Evolutionary conservation across 208 protist genomes (phyloP).

Genomic region (Crithidia fasciculata): DNA sequence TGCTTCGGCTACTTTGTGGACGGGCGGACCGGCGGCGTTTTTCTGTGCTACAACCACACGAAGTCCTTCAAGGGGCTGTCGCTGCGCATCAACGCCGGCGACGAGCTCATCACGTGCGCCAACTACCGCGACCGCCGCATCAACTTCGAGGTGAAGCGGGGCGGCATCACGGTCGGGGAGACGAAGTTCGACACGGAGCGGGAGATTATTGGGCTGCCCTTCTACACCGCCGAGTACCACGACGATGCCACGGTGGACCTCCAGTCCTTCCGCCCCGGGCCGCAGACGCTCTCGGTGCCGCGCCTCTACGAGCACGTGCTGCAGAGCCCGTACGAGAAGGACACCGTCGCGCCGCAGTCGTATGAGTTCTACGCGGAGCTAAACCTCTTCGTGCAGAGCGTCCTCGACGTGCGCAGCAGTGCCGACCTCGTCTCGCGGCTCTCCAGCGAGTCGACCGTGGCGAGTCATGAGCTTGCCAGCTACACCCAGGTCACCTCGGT

Average conservation of each 20-base stretch:
- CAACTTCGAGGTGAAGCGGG: slow-evolving; percentile 60
- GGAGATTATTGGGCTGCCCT: slow-evolving; percentile 62
- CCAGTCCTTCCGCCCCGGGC: slow-evolving; percentile 40
- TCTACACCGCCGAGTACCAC: slow-evolving; percentile 61
- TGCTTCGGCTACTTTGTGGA: slow-evolving; percentile 84
- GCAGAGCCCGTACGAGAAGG: slow-evolving; percentile 34
- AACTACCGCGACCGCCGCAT: slow-evolving; percentile 68
- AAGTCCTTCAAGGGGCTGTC: slow-evolving; percentile 29
- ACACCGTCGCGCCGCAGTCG: slow-evolving; percentile 34
- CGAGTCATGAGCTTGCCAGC: slow-evolving; percentile 69
- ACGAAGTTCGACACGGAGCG: slow-evolving; percentile 62
- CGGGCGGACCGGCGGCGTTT: slow-evolving; percentile 62
- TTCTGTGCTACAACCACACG: slow-evolving; percentile 55
- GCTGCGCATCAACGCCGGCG: slow-evolving; percentile 63
- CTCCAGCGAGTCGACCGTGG: slow-evolving; percentile 31
- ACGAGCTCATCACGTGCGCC: slow-evolving; percentile 66
- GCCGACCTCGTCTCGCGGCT: slow-evolving; percentile 23
- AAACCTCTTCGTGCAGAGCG: slow-evolving; percentile 67
- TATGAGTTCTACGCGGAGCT: slow-evolving; percentile 89
- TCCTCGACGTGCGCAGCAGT: slow-evolving; percentile 30
- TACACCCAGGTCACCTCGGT: slow-evolving; percentile 60
- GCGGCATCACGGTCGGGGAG: slow-evolving; percentile 50
- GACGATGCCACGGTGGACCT: slow-evolving; percentile 63
- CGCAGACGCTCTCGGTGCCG: slow-evolving; percentile 42
- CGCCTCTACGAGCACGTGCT: slow-evolving; percentile 66